phyloP scores from a whole-genome alignment of 345 rosid genomes.

The Dimocarpus longan region DNA sequence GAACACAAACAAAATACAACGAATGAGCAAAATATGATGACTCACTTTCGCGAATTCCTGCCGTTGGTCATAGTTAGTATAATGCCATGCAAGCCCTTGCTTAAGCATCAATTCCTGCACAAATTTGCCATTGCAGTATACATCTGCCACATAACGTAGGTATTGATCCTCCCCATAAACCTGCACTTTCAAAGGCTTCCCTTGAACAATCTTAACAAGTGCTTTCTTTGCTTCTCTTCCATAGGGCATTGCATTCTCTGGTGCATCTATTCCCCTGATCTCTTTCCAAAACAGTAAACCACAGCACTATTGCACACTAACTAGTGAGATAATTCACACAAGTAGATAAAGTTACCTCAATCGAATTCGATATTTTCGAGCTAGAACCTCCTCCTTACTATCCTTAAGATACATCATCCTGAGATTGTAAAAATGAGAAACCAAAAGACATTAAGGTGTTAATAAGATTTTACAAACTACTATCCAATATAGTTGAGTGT shows the following conservation, averaged over 20 bases:
- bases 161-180: constrained; percentile 68
- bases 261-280: constrained; percentile 90
- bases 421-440: background rate
- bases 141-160: constrained; percentile 72
- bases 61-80: constrained; percentile 59
- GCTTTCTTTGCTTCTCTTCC: constrained; percentile 77
- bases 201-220: constrained; percentile 59
- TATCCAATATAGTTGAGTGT: too few species aligned
- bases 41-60: constrained; percentile 55
- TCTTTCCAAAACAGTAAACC: constrained; percentile 11
- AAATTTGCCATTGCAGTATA: constrained; percentile 70
- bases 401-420: constrained; percentile 45
- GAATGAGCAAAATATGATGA: background rate
- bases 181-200: constrained; percentile 59
- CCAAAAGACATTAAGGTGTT: background rate
- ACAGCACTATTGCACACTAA: background rate
- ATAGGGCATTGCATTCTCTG: constrained; percentile 70
- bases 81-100: constrained; percentile 90
- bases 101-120: constrained; percentile 80
- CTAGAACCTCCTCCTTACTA: constrained; percentile 59
- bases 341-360: constrained; percentile 44
- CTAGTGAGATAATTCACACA: background rate
- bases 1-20: background rate
- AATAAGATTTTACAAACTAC: too few species aligned
- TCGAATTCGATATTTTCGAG: constrained; percentile 69